Base-by-base conservation (phyloP, 2,329 filamentous ascomycete species). In the Acrodontium crateriforme region DNA sequence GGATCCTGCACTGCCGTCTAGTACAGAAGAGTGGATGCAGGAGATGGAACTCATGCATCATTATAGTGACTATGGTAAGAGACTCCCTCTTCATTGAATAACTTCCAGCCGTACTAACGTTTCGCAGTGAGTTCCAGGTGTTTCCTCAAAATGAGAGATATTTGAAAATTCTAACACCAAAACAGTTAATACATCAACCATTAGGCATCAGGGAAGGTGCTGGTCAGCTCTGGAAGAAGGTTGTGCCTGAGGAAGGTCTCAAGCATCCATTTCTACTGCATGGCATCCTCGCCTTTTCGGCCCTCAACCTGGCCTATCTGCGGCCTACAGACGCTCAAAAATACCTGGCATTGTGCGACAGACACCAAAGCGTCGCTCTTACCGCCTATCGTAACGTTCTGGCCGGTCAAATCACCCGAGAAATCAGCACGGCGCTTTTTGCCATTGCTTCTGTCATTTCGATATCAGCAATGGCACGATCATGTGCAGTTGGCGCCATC, bases 31-130 rank as follows among this genome's bases (percentile, higher is more conserved):
- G 21, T 46, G 40, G 40, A 32, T 46, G n/a, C 40, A 44, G 25
- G 41, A 46, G 22, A 41, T 47, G 22, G 41, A 46, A 21, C 36
- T 47, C 7, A 45, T 46, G 41, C 40, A 45, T 24, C 35, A 47
- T 22, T 47, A 42, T 32, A 27, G 8, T 12, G 9, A 14, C 16
- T 17, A 18, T 24, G 13, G 31, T 17, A 16, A 18, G 14, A 9
- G 16, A 18, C 16, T 13, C 11, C 8, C 24, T 30, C n/a, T n/a
- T n/a, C n/a, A n/a, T n/a, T n/a, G n/a, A n/a, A n/a, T n/a, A n/a
- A n/a, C n/a, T n/a, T n/a, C n/a, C n/a, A n/a, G n/a, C n/a, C n/a
- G n/a, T n/a, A n/a, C n/a, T n/a, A n/a, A n/a, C n/a, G n/a, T n/a
- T n/a, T n/a, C n/a, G n/a, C n/a, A n/a, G n/a, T n/a, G n/a, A n/a